Evolutionary conservation across 2,329 filamentous ascomycete genomes (phyloP), one percentile per base, ranked within the genome.

Genomic region (Fusarium penzigii): DNA sequence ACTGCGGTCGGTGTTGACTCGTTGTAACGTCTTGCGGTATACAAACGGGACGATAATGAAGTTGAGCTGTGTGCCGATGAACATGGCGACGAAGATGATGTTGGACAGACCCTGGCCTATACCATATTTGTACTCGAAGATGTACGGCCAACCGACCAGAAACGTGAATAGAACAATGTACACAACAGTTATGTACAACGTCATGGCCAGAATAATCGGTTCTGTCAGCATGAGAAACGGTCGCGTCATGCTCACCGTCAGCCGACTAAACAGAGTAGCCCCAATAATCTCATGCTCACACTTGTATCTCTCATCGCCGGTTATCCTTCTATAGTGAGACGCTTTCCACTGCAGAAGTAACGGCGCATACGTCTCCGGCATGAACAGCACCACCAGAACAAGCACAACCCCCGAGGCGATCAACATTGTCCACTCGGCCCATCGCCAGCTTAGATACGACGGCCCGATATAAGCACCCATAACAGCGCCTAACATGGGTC

Each of bases 381-480:
- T 83, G 46, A 84, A 74, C 16, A 83, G 60, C 39, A 82, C 63
- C 45, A 88, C 80, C 40, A 80, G 59, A 29, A 74, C 66, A 17
- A 86, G 75, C 52, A 85, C 70, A 12, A 78, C 63, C 2, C 75
- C 80, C 5, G 83, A 78, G 78, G 84, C 84, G 41, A 88, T 87
- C 41, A 87, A 69, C 48, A 87, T 75, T 1, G 84, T 75, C 69
- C 86, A 88, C 65, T 87, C 85, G 0, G 76, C 75, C 82, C 82
- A 86, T 32, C 81, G 73, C 78, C 84, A 88, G 46, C 17, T 45
- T 1, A 41, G 17, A 6, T 75, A 76, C 53, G 78, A 81, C 52
- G 85, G 75, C 53, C 85, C 85, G 52, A 87, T 84, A 57, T 86
- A 87, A 5, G 83, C 84, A 14, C 83, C 84, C 44, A 79, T 70